Percentiles rank a stretch among this genome's conserved stretches.
These are phyloP conservation scores for Kockovaella imperatae DNA, from an alignment of 768 basidiomycete genomes.

Conservation along the genomic window DNA sequence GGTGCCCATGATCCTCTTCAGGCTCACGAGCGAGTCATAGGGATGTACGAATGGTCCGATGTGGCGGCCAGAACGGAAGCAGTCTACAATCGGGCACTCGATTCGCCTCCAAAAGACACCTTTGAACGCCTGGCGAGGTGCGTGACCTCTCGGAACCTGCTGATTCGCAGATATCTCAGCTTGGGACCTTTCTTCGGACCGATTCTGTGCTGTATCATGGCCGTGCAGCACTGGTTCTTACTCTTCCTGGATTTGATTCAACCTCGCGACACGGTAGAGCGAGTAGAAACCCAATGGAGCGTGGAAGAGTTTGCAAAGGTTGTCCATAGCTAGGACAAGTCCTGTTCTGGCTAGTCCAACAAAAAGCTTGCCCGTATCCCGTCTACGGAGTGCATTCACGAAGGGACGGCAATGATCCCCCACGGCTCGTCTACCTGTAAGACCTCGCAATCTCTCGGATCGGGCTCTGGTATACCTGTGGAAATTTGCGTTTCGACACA, in stretches of 20 bases:
- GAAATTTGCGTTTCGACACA: slow-evolving; percentile 94
- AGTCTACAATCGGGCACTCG: slow-evolving; percentile 68
- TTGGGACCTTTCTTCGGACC: slow-evolving; percentile 73
- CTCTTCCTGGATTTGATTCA: slow-evolving; percentile 60
- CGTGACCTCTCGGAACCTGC: slow-evolving; percentile 12
- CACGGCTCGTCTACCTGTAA: too few species aligned
- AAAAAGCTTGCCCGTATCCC: too few species aligned
- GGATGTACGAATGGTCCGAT: slow-evolving; percentile 79
- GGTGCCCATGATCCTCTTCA: slow-evolving; percentile 65
- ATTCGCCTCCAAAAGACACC: slow-evolving; percentile 59
- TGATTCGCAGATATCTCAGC: slow-evolving; percentile 59
- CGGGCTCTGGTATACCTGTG: slow-evolving; percentile 52
- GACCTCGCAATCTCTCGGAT: slow-evolving; percentile 72
- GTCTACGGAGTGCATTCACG: too few species aligned
- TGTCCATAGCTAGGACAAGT: too few species aligned
- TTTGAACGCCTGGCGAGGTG: slow-evolving; percentile 71
- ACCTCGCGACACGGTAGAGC: slow-evolving; percentile 69
- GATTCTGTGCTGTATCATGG: slow-evolving; percentile 78
- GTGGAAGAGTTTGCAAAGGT: slow-evolving; percentile 45
- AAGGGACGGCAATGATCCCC: too few species aligned
- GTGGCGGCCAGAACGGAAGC: slow-evolving; percentile 72
- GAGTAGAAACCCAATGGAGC: slow-evolving; percentile 62
- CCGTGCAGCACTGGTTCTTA: slow-evolving; percentile 85
- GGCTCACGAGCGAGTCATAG: slow-evolving; percentile 67
- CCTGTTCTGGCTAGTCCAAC: too few species aligned